Evolutionary conservation across 345 rosid species (phyloP).

Genomic region (Citrus glauca): DNA sequence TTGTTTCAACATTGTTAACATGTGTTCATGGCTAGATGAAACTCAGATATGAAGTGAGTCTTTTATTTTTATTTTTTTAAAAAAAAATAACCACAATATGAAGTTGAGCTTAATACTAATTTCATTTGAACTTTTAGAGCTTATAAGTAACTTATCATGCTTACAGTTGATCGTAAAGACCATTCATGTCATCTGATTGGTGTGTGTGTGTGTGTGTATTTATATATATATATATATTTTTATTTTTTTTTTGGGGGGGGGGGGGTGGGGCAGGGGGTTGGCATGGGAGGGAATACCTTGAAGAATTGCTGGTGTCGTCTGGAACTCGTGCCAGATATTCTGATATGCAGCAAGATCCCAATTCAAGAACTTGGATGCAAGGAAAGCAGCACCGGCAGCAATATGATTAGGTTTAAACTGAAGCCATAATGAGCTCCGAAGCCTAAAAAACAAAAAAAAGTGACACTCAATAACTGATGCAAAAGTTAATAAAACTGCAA

Average conservation of each 20-base stretch:
- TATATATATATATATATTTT: too few species aligned
- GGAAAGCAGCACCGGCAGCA: slow-evolving; percentile 81
- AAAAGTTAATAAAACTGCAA: not conserved
- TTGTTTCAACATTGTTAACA: not conserved
- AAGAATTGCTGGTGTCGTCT: slow-evolving; percentile 56
- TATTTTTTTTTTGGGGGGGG: too few species aligned
- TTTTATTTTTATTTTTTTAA: too few species aligned
- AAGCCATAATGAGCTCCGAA: slow-evolving; percentile 81
- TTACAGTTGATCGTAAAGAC: not conserved
- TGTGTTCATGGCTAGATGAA: not conserved
- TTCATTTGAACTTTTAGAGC: not conserved
- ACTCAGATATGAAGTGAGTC: too few species aligned
- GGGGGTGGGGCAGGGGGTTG: too few species aligned
- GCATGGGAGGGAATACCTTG: slow-evolving; percentile 23
- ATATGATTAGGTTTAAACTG: slow-evolving; percentile 77
- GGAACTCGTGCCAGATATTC: slow-evolving; percentile 67
- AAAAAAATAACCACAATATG: too few species aligned
- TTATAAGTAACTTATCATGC: not conserved
- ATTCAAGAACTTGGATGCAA: slow-evolving; percentile 61
- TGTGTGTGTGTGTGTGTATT: too few species aligned
- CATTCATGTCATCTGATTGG: not conserved
- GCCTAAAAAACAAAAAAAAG: slow-evolving; percentile 44
- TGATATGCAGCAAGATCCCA: slow-evolving; percentile 50
- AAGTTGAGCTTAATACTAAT: not conserved
- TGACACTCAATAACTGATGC: not conserved